Base-by-base conservation (phyloP, 257 asterid genomes). In the Penstemon davidsonii region DNA sequence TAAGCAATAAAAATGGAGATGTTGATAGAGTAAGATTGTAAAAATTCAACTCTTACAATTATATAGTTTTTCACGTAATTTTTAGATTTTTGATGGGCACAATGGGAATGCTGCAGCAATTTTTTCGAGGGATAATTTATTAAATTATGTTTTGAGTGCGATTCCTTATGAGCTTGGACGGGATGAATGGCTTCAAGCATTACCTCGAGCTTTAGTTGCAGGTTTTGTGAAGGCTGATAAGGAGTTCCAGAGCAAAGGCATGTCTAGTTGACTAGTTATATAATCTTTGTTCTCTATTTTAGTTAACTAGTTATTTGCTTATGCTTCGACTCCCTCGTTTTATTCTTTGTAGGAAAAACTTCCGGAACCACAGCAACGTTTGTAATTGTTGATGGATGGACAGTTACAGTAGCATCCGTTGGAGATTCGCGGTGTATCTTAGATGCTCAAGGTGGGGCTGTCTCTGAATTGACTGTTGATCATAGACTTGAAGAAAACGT, bases 291-390 rank as follows among this genome's bases (percentile, higher is more conserved):
- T 10, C n/a, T 10, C 41, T 19, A 13, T 15, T 6, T 13, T 5
- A 9, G 9, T 15, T 66, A 5, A 11, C 33, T 51, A 38, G 46
- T 49, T 47, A 47, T 13, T 57, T 53, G 55, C 18, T 80, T 59
- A 13, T 64, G 69, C 66, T 69, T 13, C n/a, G 6, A 6, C 15
- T 18, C 7, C 37, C 5, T 68, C 18, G 3, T 37, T 36, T 55
- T 66, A 42, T 55, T 55, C 59, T 47, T 43, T 56, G 19, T 80
- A 92, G 96, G 96, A 36, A 89, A 73, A 80, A 92, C 96, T 51
- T 92, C 96, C 8, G 98, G 98, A 76, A 92, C 98, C 37, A 92
- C 98, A 4, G 95, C 91, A 47, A 89, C 96, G 9, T 81, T 89
- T 73, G 96, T 92, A 25, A 78, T 92, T 8, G 76, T 92, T 38